A percentile compares a stretch with the other conserved stretches of the same genome.
These are phyloP conservation scores for Metschnikowia sp. DNA, from an alignment of 805 yeast genomes.

Conservation along the genomic window DNA sequence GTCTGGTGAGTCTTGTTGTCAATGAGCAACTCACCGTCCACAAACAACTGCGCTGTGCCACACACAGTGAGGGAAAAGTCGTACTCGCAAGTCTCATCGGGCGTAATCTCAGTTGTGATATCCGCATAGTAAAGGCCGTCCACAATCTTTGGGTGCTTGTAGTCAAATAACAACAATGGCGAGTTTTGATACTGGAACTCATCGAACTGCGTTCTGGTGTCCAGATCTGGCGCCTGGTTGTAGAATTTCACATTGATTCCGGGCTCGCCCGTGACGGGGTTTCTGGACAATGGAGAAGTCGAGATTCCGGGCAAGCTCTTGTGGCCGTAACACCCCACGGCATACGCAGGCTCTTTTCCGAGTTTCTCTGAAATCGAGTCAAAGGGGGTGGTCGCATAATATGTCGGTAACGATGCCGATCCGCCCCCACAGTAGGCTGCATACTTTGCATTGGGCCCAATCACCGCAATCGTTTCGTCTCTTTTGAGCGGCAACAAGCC, in stretches of 20 bases:
- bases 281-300: constrained; percentile 15
- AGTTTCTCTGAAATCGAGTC: constrained; percentile 41
- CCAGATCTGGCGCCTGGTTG: constrained; percentile 21
- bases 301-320: constrained; percentile 31
- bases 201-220: constrained; percentile 25
- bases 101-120: constrained; percentile 22
- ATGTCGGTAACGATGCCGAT: constrained; percentile 50
- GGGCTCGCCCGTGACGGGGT: constrained; percentile 20
- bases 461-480: constrained; percentile 42
- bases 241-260: constrained; percentile 28
- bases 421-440: constrained; percentile 61
- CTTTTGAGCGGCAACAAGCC: constrained; percentile 45
- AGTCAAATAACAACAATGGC: constrained; percentile 18
- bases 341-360: constrained; percentile 23
- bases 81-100: constrained; percentile 18
- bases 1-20: constrained; percentile 10
- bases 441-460: constrained; percentile 57
- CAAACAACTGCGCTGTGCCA: constrained; percentile 15
- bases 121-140: constrained; percentile 14
- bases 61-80: constrained; percentile 13
- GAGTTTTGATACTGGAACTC: constrained; percentile 16
- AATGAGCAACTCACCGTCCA: constrained; percentile 14
- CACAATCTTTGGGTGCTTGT: constrained; percentile 6
- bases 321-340: constrained; percentile 35
- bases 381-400: constrained; percentile 47